Evolutionary conservation across 2,329 filamentous ascomycete species (phyloP).

Genomic region (Didymella segeticola): DNA sequence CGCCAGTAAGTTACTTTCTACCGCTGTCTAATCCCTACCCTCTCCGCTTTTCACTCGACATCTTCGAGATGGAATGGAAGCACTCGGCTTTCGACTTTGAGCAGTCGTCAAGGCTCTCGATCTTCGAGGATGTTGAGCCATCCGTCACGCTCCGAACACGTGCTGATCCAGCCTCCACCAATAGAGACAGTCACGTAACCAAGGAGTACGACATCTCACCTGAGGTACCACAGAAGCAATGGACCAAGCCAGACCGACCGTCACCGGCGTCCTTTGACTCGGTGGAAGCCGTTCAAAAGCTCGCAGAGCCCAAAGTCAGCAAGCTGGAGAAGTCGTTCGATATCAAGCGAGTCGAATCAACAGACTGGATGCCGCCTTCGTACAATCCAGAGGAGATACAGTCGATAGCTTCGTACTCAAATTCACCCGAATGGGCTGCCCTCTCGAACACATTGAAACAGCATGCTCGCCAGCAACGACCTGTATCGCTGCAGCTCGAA

Average conservation of each 20-base stretch:
- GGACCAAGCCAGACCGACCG: conserved; percentile 28
- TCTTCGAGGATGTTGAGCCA: conserved; percentile 11
- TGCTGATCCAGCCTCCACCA: conserved; percentile 11
- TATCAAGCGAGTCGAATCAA: conserved; percentile 24
- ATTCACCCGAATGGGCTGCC: conserved; percentile 32
- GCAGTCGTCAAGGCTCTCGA: conserved; percentile 10
- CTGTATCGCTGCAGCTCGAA: conserved; percentile 22
- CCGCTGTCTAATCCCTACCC: conserved; percentile 12
- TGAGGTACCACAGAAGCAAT: conserved; percentile 23
- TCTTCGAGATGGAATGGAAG: conserved; percentile 18
- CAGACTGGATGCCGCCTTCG: conserved; percentile 26
- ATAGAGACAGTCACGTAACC: conserved; percentile 16
- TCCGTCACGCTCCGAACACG: conserved; percentile 4
- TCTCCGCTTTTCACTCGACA: conserved; percentile 20
- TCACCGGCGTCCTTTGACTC: conserved; percentile 26
- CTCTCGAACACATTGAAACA: conserved; percentile 29
- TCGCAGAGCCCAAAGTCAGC: conserved; percentile 18
- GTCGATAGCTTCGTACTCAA: conserved; percentile 21
- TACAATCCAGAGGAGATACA: conserved; percentile 24
- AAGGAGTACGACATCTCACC: conserved; percentile 17
- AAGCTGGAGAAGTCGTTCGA: conserved; percentile 24
- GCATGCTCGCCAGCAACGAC: conserved; percentile 21
- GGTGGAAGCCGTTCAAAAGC: conserved; percentile 20
- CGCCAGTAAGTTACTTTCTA: conserved; percentile 16
- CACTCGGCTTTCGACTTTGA: conserved; percentile 18